Evolutionary conservation across 768 basidiomycete species (phyloP), one percentile per base, ranked within the genome.

Genomic region (Lactarius tabidus): DNA sequence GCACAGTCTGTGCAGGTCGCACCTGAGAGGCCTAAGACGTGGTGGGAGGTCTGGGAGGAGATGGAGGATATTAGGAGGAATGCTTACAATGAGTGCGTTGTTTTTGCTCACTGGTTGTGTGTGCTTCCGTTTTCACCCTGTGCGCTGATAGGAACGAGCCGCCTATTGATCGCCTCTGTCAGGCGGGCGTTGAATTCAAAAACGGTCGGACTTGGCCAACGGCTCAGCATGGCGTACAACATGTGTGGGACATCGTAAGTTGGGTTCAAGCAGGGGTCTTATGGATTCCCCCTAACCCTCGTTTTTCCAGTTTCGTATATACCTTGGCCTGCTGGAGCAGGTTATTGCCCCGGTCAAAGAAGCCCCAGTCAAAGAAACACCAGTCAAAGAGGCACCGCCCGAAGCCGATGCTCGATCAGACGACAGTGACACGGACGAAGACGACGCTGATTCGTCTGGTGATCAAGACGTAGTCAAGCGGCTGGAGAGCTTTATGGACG

Each of bases 21-120:
- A 20, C 70, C 72, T 2, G 64, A 65, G 54, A 74, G 73, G 36
- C 74, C 72, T 59, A 60, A 71, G 20, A 77, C 77, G 48, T 92
- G 89, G 89, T 89, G 81, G 77, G 84, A 89, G 65, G 77, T 83
- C n/a, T 92, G 90, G 90, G 82, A 82, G 57, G 83, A 87, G 48
- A 78, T 76, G 3, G 89, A 91, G 72, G 74, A 78, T 56, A 74
- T 79, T 36, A 77, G 84, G 64, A 73, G 77, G 43, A 75, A 75
- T 71, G 33, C 75, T 74, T 48, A 76, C 74, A 39, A 82, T 82
- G 63, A 7, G 64, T 65, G 2, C 23, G 31, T 29, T 79, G 89
- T 71, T 73, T 77, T 18, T 9, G 23, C 41, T 31, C 5, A 6
- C 4, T n/a, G n/a, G n/a, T n/a, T n/a, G n/a, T n/a, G n/a, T n/a